A percentile compares a stretch with the other conserved stretches of the same genome.
Evolutionary conservation across 495 filamentous ascomycete species (phyloP).

Genomic region (Podospora pseudocomata): DNA sequence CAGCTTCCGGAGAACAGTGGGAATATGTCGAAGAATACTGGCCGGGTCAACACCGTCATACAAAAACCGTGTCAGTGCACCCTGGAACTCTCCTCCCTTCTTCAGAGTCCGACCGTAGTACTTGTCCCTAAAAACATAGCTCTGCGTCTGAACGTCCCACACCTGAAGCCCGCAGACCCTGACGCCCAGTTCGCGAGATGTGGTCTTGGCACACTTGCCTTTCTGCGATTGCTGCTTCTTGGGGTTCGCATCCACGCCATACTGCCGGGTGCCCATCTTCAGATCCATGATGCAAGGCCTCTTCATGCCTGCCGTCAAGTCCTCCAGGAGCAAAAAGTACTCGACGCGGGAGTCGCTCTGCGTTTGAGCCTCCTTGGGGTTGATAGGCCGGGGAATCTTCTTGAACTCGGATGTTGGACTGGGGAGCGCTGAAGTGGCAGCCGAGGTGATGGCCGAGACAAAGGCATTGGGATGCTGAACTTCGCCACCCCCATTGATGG

Average conservation of each 20-base stretch:
- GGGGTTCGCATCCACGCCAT: conserved; percentile 86
- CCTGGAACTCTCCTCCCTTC: conserved; percentile 84
- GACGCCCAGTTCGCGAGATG: conserved; percentile 86
- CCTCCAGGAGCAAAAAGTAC: conserved; percentile 93
- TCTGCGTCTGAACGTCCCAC: conserved; percentile 81
- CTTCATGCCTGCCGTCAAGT: conserved; percentile 94
- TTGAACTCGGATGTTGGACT: conserved; percentile 33
- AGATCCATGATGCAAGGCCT: conserved; percentile 93
- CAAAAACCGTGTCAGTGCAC: conserved; percentile 81
- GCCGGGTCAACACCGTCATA: conserved; percentile 81
- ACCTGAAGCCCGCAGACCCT: conserved; percentile 94
- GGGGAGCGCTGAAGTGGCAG: conserved; percentile 23
- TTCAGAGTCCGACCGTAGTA: conserved; percentile 91
- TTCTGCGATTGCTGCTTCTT: conserved; percentile 92
- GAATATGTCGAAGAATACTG: conserved; percentile 79
- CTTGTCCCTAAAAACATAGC: conserved; percentile 90
- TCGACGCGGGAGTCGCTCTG: conserved; percentile 64
- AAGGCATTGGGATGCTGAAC: not conserved
- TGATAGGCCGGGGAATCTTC: conserved; percentile 49
- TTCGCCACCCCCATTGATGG: conserved; percentile 1
- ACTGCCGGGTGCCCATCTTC: conserved; percentile 99
- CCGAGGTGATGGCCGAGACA: conserved; percentile 26
- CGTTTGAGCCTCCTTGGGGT: conserved; percentile 77
- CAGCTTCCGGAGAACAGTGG: conserved; percentile 79
- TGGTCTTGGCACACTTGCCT: conserved; percentile 87